Percentiles rank a stretch among this genome's conserved stretches.
phyloP scores from a whole-genome alignment of 73 alveolate genomes.

The Stentor coeruleus region DNA sequence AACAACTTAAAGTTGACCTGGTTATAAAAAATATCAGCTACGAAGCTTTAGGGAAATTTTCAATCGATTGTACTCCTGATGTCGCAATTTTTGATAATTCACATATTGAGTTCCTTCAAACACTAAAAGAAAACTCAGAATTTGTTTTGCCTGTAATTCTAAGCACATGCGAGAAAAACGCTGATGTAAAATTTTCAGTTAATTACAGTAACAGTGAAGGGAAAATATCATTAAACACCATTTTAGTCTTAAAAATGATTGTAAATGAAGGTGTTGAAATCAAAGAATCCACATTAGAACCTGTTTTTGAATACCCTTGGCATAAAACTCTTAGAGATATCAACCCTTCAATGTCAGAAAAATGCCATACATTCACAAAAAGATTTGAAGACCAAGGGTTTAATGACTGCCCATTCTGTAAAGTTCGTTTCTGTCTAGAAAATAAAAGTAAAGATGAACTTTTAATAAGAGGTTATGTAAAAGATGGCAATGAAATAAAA shows the following conservation, averaged over 20 bases:
- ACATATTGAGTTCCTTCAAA: background rate
- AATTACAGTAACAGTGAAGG: constrained; percentile 15
- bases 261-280: constrained; percentile 5
- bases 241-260: background rate
- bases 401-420: background rate
- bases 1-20: background rate
- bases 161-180: background rate
- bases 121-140: background rate
- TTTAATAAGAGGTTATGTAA: background rate
- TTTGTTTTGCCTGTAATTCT: background rate
- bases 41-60: background rate
- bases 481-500: background rate
- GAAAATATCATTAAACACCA: background rate
- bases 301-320: constrained; percentile 17
- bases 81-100: background rate
- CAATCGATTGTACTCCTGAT: constrained; percentile 15
- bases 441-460: constrained; percentile 9
- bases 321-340: background rate
- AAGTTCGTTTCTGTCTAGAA: background rate
- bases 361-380: background rate
- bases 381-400: background rate
- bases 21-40: constrained; percentile 1
- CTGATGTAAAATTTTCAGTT: background rate
- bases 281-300: constrained; percentile 5
- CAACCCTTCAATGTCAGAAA: constrained; percentile 27